Evolutionary conservation across 2,329 filamentous ascomycete species (phyloP), one percentile per base, ranked within the genome.

Genomic region (Aspergillus ochraceus): DNA sequence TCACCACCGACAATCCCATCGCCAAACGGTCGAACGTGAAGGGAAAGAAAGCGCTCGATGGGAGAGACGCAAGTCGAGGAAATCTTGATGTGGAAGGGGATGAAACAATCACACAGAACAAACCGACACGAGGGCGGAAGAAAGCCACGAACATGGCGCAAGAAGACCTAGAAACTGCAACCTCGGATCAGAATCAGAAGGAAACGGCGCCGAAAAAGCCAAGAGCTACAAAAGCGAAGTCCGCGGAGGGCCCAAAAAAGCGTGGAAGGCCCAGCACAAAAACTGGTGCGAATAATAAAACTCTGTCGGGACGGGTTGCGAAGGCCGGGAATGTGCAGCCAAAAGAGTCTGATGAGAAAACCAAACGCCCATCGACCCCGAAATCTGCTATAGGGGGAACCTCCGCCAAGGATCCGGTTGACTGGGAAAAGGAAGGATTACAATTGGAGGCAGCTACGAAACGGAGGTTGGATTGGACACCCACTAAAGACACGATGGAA

Each of bases 391-490:
- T 49, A 30, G 36, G 45, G 19, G 46, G 53, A 30, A 29, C 52
- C 12, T 36, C 32, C 17, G 26, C 49, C 12, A 64, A 64, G 32
- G 57, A 55, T 20, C 22, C 53, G 19, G 54, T 69, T 51, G 65
- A 70, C 55, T 61, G 60, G 60, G 59, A 64, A 55, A 50, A 63
- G 29, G 58, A 68, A 59, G 60, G 64, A 5, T 55, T 77, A 26
- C 67, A 74, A n/a, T 56, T 78, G 24, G 75, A 74, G 62, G 62
- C 70, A 50, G 89, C 88, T 8, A 71, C 83, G 26, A 78, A 76
- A 50, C 80, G 89, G 60, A 81, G 86, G 60, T 69, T 76, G 14
- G 82, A 88, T 59, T 92, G 90, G 90, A 92, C 90, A 1, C 90
- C 89, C 2, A 83, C 86, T 4, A 81, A 79, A 51, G 70, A 79